phyloP scores from a whole-genome alignment of 2,329 filamentous ascomycete species.

The Endoconidiophora polonica region DNA sequence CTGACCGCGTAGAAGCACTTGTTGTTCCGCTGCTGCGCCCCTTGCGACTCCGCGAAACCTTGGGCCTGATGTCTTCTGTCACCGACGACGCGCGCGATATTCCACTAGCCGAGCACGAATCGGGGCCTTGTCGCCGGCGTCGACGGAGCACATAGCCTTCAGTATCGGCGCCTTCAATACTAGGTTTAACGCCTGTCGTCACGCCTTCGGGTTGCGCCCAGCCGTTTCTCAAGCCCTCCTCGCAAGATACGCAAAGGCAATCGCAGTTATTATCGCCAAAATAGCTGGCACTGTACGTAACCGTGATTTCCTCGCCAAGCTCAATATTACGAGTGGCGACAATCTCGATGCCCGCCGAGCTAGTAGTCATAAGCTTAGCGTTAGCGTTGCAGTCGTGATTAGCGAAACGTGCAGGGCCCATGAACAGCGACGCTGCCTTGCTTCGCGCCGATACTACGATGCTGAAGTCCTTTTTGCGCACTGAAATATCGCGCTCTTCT shows the following conservation, averaged over 20 bases:
- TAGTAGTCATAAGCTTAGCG: constrained; percentile 68
- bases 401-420: constrained; percentile 87
- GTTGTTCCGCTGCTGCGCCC: not conserved
- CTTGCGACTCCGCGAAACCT: constrained; percentile 20
- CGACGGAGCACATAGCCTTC: constrained; percentile 41
- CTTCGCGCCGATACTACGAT: constrained; percentile 87
- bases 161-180: constrained; percentile 33
- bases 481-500: constrained; percentile 68
- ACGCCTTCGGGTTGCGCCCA: constrained; percentile 48
- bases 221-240: constrained; percentile 57
- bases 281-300: constrained; percentile 89
- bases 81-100: constrained; percentile 39
- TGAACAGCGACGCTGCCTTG: constrained; percentile 79
- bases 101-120: constrained; percentile 20
- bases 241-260: constrained; percentile 80
- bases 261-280: constrained; percentile 93
- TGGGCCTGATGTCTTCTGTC: constrained; percentile 37
- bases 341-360: constrained; percentile 78
- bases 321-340: constrained; percentile 69
- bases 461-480: constrained; percentile 83
- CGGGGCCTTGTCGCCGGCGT: constrained; percentile 31
- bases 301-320: constrained; percentile 85
- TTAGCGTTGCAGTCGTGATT: constrained; percentile 96
- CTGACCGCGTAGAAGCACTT: not conserved
- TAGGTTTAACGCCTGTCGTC: constrained; percentile 27